Percentiles rank a stretch among this genome's conserved stretches.
Evolutionary conservation across 1,284 basidiomycete genomes (phyloP).

Genomic region (Apiotrichum sp.): DNA sequence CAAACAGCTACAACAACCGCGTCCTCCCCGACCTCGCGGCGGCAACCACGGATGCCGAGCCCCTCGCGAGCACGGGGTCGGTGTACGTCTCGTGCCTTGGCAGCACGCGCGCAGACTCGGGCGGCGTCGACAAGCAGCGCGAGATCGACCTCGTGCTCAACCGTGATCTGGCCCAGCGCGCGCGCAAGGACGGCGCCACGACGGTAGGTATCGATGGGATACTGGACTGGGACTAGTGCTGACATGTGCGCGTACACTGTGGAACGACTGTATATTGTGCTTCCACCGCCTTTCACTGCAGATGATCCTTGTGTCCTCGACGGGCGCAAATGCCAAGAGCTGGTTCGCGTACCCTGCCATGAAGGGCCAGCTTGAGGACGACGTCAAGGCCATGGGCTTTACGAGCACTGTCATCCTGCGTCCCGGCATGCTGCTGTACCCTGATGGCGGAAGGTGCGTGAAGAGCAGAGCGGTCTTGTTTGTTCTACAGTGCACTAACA

Average conservation of each 20-base stretch:
- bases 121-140: slow-evolving; percentile 28
- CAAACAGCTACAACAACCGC: slow-evolving; percentile 22
- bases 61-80: slow-evolving; percentile 17
- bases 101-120: slow-evolving; percentile 37
- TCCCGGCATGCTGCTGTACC: slow-evolving; percentile 33
- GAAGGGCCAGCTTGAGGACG: slow-evolving; percentile 43
- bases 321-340: slow-evolving; percentile 21
- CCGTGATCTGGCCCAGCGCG: slow-evolving; percentile 33
- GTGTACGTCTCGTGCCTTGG: slow-evolving; percentile 39
- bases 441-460: slow-evolving; percentile 28
- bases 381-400: slow-evolving; percentile 34
- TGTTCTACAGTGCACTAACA: not conserved
- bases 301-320: slow-evolving; percentile 41
- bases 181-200: slow-evolving; percentile 36
- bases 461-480: not conserved
- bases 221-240: not conserved
- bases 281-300: slow-evolving; percentile 5
- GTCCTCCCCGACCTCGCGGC: slow-evolving; percentile 24
- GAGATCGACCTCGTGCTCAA: slow-evolving; percentile 39
- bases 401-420: slow-evolving; percentile 35
- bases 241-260: not conserved
- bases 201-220: slow-evolving; percentile 24
- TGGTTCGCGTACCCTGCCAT: slow-evolving; percentile 32
- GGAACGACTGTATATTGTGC: too few species aligned
- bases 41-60: slow-evolving; percentile 8